phyloP scores from a whole-genome alignment of 1,284 basidiomycete species.

The Termitomyces sp. region DNA sequence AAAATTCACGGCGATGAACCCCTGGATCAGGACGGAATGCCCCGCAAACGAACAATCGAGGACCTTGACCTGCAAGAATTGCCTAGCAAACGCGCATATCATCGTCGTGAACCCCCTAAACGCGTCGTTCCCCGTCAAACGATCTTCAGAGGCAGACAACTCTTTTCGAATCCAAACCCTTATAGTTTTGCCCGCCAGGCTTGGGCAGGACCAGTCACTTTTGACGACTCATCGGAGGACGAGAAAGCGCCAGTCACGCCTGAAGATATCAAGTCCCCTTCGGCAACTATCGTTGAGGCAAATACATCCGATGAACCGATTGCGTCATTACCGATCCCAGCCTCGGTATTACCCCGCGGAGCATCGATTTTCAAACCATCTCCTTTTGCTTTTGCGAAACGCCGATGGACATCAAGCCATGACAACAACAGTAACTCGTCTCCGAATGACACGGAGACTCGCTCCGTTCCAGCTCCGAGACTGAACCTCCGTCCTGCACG shows the following conservation, averaged over 20 bases:
- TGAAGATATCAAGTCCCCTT: constrained; percentile 35
- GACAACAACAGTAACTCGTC: constrained; percentile 4
- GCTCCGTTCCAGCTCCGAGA: background rate
- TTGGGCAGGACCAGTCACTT: constrained; percentile 40
- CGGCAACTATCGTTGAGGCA: constrained; percentile 24
- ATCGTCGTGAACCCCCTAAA: constrained; percentile 25
- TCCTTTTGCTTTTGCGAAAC: constrained; percentile 34
- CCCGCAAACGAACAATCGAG: constrained; percentile 33
- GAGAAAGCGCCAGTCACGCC: constrained; percentile 49
- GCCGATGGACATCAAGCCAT: constrained; percentile 27
- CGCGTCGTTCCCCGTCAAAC: constrained; percentile 34
- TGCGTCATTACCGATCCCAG: constrained; percentile 16
- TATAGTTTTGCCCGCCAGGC: constrained; percentile 40
- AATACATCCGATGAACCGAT: constrained; percentile 15
- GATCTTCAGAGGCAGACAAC: constrained; percentile 34
- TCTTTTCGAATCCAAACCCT: constrained; percentile 43
- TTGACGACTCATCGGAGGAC: constrained; percentile 40
- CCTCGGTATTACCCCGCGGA: constrained; percentile 23
- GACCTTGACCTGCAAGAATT: constrained; percentile 26
- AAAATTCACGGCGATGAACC: constrained; percentile 28
- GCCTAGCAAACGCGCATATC: constrained; percentile 28
- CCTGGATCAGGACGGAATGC: constrained; percentile 24
- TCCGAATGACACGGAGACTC: constrained; percentile 3
- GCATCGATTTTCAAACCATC: constrained; percentile 35
- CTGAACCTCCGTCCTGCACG: constrained; percentile 7